Conservation (phyloP, 1,139 yeast genomes). For the Yamadazyma triangularis region DNA sequence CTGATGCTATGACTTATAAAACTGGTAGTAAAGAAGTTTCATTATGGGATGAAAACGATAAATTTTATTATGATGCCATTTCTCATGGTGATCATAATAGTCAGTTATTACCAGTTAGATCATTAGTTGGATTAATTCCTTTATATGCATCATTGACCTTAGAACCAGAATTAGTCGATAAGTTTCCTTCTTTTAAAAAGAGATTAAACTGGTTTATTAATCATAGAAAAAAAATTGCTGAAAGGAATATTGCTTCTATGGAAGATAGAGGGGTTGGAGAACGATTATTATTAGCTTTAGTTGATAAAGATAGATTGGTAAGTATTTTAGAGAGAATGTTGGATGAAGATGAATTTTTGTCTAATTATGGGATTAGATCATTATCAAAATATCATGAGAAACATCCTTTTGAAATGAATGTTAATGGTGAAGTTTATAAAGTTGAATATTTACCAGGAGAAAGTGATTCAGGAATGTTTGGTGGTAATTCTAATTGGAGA, state of each 20-base stretch:
- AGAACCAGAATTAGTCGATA: conserved; percentile 78
- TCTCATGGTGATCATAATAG: conserved; percentile 68
- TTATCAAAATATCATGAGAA: conserved; percentile 84
- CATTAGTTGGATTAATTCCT: conserved; percentile 91
- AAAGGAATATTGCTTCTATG: conserved; percentile 88
- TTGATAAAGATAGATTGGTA: conserved; percentile 72
- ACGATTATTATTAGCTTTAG: conserved; percentile 75
- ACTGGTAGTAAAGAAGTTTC: conserved; percentile 58
- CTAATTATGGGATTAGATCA: conserved; percentile 86
- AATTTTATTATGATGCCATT: conserved; percentile 90
- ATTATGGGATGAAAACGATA: conserved; percentile 87
- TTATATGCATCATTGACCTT: conserved; percentile 86
- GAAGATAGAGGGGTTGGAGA: conserved; percentile 82
- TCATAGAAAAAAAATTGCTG: conserved; percentile 69
- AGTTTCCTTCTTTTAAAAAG: conserved; percentile 81
- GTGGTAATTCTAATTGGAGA: conserved; percentile 97
- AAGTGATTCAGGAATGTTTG: conserved; percentile 92
- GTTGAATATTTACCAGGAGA: conserved; percentile 90
- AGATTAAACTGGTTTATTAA: conserved; percentile 84
- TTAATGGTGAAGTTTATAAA: conserved; percentile 67
- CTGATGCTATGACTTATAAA: conserved; percentile 89
- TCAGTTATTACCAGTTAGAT: conserved; percentile 78
- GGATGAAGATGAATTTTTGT: conserved; percentile 84
- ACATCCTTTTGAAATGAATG: conserved; percentile 84
- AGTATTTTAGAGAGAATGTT: conserved; percentile 79